Percentiles rank a stretch among this genome's conserved stretches.
These are phyloP conservation scores for Scenedesmus sp. DNA, from an alignment of 163 green algal species.

Conservation along the genomic window DNA sequence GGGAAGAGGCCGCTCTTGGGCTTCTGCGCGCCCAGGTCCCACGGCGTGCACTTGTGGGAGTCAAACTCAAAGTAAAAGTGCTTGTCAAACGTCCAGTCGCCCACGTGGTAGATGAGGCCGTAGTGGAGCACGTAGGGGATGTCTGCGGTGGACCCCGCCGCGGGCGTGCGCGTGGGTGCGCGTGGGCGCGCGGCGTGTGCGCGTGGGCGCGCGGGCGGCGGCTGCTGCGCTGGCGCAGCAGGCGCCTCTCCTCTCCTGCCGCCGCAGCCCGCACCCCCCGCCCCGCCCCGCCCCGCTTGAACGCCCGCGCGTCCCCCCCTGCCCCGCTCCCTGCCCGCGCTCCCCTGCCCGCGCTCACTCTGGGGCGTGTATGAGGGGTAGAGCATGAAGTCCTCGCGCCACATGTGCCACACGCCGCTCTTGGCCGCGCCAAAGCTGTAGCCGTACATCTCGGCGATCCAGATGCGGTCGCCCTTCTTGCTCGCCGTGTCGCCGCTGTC, in stretches of 20 bases:
- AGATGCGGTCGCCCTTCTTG: conserved; percentile 42
- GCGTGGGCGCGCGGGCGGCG: not conserved
- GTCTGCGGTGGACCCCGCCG: too few species aligned
- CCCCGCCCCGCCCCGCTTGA: too few species aligned
- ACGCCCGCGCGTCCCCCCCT: too few species aligned
- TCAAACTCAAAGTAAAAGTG: conserved; percentile 52
- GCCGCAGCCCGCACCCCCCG: too few species aligned
- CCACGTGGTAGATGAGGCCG: conserved; percentile 48
- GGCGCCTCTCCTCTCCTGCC: too few species aligned
- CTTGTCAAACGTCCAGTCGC: conserved; percentile 43
- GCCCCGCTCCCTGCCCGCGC: too few species aligned
- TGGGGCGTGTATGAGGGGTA: conserved; percentile 52
- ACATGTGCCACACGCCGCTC: conserved; percentile 49
- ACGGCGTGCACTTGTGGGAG: conserved; percentile 44
- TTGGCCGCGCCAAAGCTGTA: conserved; percentile 57
- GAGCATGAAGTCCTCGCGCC: conserved; percentile 42
- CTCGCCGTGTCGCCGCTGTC: conserved; percentile 41
- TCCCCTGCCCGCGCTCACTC: conserved; percentile 3
- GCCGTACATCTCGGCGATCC: conserved; percentile 54
- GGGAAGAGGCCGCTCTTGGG: conserved; percentile 46
- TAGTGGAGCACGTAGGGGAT: conserved; percentile 53
- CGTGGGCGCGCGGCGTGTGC: not conserved
- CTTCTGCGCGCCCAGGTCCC: conserved; percentile 20
- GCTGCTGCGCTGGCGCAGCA: not conserved
- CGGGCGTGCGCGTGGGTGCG: not conserved